Evolutionary conservation across 208 protist genomes (phyloP).

Genomic region (Trypanosoma melophagium): DNA sequence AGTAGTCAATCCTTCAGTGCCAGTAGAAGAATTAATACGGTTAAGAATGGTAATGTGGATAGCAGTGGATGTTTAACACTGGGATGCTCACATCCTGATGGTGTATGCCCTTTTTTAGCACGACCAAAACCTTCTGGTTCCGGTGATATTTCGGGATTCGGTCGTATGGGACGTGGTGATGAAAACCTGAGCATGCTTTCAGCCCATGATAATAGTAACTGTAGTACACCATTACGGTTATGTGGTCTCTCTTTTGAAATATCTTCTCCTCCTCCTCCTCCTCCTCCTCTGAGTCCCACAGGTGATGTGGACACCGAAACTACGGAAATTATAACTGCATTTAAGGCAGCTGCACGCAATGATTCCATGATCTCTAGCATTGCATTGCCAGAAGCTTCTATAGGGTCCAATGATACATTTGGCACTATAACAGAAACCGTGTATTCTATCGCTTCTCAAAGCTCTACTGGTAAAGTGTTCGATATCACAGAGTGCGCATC

Average conservation of each 20-base stretch:
- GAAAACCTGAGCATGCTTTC: background rate
- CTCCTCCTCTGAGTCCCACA: background rate
- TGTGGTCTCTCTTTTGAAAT: background rate
- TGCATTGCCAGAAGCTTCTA: background rate
- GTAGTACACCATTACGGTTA: background rate
- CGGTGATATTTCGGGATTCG: background rate
- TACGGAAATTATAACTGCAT: slow-evolving; percentile 1
- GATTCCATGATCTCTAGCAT: background rate
- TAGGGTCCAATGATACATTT: slow-evolving; percentile 4
- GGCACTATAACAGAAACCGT: slow-evolving; percentile 5
- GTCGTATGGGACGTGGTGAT: background rate
- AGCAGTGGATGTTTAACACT: background rate
- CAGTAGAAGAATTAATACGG: background rate
- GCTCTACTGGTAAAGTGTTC: background rate
- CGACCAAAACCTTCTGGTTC: too few species aligned
- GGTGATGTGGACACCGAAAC: slow-evolving; percentile 4
- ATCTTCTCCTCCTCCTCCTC: slow-evolving; percentile 2
- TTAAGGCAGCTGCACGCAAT: background rate
- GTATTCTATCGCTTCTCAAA: background rate
- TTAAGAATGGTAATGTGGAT: background rate
- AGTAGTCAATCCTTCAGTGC: background rate
- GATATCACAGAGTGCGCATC: background rate
- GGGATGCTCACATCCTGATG: background rate
- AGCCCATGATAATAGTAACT: background rate
- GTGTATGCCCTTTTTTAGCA: background rate